Base-by-base conservation (phyloP, 768 basidiomycete species). In the Pholiota molesta region DNA sequence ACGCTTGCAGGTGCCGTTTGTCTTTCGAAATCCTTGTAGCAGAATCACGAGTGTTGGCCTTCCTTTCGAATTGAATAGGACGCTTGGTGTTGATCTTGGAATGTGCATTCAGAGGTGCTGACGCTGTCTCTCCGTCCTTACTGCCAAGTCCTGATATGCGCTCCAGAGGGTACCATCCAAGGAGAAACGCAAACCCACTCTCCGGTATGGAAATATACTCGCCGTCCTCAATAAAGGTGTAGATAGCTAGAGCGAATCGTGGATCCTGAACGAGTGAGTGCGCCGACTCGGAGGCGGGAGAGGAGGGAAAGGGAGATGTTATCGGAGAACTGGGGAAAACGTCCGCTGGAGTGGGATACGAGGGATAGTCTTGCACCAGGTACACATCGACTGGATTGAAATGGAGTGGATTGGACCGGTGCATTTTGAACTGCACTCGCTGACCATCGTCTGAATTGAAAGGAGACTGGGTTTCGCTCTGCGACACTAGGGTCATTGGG, bases 161-260 rank as follows among this genome's bases (percentile, higher is more conserved):
- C 19, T 21, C 55, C 14, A 40, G 40, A 14, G 56, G 56, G n/a
- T 57, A 57, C 56, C 56, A 57, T 14, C 23, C 44, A 26, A 57
- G 45, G 5, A 57, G 13, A 16, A 57, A 57, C 19, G 28, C 56
- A n/a, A 57, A 19, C 10, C 56, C 56, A n/a, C 26, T 29, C 4
- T 33, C 29, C 17, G 56, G 56, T 5, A 57, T 47, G 7, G 19
- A 28, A 11, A 45, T 11, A 16, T 57, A 33, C 6, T 26, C 14
- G 26, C 42, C n/a, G n/a, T 57, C 56, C 23, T 57, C 56, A 16
- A 31, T n/a, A 47, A 57, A 57, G 0, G 56, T 57, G n/a, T 57
- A 57, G 17, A 57, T 57, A 5, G 56, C 56, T 7, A 57, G 45
- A 23, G 45, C 9, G 19, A 47, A 57, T 19, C 45, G 42, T 10